These are phyloP conservation scores for Botrytis cinerea DNA, from an alignment of 2,329 filamentous ascomycete species.

Conservation along the genomic window DNA sequence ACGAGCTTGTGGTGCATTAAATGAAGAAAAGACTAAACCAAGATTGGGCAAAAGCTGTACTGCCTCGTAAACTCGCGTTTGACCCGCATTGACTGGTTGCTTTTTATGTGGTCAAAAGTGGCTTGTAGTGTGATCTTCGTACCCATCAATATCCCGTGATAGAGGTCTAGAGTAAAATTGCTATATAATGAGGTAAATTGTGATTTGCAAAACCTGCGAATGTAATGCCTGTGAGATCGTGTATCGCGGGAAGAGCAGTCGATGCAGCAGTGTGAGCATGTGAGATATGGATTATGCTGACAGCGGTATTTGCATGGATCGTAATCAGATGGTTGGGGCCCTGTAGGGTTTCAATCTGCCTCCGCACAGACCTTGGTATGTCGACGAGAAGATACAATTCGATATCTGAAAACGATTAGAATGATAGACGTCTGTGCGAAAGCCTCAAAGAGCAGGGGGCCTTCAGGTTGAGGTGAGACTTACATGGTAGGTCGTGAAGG, in stretches of 20 bases:
- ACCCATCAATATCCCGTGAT: not conserved
- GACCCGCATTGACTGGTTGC: constrained; percentile 2
- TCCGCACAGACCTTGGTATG: constrained; percentile 16
- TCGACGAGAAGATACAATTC: constrained; percentile 1
- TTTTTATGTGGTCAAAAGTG: constrained; percentile 13
- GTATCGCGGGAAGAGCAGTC: not conserved
- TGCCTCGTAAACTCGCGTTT: constrained; percentile 7
- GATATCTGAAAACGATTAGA: not conserved
- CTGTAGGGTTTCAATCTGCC: not conserved
- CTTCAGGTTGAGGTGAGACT: not conserved
- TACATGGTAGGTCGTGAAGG: not conserved
- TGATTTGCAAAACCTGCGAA: not conserved
- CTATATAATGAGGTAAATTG: not conserved
- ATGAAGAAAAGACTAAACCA: not conserved
- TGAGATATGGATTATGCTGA: not conserved
- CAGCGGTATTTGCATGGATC: not conserved
- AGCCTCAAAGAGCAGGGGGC: constrained; percentile 2
- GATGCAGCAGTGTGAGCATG: not conserved
- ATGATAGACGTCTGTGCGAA: constrained; percentile 10
- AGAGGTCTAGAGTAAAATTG: not conserved
- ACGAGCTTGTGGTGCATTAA: not conserved
- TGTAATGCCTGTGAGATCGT: not conserved
- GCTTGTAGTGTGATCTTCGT: not conserved
- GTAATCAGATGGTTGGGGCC: not conserved
- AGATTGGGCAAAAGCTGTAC: not conserved